Conservation (phyloP, 768 basidiomycete species). For the Suillus lakei region DNA sequence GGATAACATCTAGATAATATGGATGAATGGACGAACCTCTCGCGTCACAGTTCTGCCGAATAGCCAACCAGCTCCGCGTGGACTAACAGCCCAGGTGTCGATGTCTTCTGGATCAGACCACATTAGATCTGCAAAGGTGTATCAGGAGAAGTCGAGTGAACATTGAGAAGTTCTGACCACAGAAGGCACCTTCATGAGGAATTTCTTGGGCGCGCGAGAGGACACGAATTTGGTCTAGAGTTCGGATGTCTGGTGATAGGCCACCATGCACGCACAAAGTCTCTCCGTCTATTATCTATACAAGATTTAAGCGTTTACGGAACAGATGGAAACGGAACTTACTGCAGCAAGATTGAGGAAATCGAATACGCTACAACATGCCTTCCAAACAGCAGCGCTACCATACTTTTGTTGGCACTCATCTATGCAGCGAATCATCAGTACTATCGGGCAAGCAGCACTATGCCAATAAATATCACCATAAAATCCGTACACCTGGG, state of each 20-base stretch:
- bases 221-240: constrained; percentile 92
- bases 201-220: constrained; percentile 96
- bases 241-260: constrained; percentile 93
- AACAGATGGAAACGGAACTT: constrained; percentile 28
- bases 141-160: background rate
- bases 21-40: constrained; percentile 55
- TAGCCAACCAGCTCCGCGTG: constrained; percentile 94
- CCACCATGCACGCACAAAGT: constrained; percentile 96
- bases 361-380: constrained; percentile 96
- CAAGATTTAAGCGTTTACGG: background rate
- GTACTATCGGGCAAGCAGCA: background rate
- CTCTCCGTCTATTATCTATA: constrained; percentile 92
- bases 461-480: constrained; percentile 51
- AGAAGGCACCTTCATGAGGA: constrained; percentile 98
- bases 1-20: constrained; percentile 1
- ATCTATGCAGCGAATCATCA: constrained; percentile 48
- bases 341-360: constrained; percentile 94
- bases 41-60: constrained; percentile 87
- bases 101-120: constrained; percentile 98
- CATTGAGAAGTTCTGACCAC: constrained; percentile 52
- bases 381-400: constrained; percentile 94
- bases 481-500: constrained; percentile 98
- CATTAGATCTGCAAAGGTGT: constrained; percentile 77
- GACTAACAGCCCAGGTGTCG: constrained; percentile 96
- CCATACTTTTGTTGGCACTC: constrained; percentile 99